These are phyloP conservation scores for Ophiosphaerella herpotricha DNA, from an alignment of 2,329 filamentous ascomycete genomes.

Conservation along the genomic window DNA sequence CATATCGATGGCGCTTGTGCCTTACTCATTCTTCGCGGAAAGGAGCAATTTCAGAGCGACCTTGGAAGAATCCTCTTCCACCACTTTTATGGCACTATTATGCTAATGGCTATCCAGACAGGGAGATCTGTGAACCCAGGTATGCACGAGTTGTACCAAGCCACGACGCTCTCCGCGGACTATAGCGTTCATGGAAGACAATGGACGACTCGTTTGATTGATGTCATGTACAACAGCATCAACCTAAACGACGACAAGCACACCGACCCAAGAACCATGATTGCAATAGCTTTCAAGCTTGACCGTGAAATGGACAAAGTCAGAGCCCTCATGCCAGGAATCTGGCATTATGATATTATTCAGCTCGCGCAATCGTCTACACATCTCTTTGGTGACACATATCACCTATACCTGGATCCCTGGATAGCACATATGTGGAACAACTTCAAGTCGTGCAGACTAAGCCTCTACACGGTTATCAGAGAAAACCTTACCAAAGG, in stretches of 20 bases:
- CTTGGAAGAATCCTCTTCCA: conserved; percentile 32
- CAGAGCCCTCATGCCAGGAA: conserved; percentile 23
- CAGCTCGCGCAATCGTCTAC: conserved; percentile 15
- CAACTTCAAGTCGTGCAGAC: conserved; percentile 27
- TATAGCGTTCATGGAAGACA: conserved; percentile 26
- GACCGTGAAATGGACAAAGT: conserved; percentile 29
- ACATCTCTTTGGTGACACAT: conserved; percentile 24
- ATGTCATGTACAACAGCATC: conserved; percentile 27
- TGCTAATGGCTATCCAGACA: conserved; percentile 28
- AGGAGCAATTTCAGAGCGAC: conserved; percentile 24
- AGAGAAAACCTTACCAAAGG: conserved; percentile 26
- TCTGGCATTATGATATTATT: conserved; percentile 31
- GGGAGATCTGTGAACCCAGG: conserved; percentile 19
- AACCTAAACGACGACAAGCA: conserved; percentile 22
- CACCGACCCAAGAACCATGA: conserved; percentile 18
- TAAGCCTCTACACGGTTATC: conserved; percentile 29
- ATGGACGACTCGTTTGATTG: conserved; percentile 24
- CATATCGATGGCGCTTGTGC: conserved; percentile 41
- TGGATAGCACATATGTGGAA: conserved; percentile 42
- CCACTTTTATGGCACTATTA: conserved; percentile 33
- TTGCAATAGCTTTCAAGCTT: conserved; percentile 18
- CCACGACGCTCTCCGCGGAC: conserved; percentile 13
- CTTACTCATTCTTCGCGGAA: conserved; percentile 38
- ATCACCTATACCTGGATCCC: conserved; percentile 36
- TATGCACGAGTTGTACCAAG: conserved; percentile 28